Evolutionary conservation across 768 basidiomycete species (phyloP).

Genomic region (Russula sp.): DNA sequence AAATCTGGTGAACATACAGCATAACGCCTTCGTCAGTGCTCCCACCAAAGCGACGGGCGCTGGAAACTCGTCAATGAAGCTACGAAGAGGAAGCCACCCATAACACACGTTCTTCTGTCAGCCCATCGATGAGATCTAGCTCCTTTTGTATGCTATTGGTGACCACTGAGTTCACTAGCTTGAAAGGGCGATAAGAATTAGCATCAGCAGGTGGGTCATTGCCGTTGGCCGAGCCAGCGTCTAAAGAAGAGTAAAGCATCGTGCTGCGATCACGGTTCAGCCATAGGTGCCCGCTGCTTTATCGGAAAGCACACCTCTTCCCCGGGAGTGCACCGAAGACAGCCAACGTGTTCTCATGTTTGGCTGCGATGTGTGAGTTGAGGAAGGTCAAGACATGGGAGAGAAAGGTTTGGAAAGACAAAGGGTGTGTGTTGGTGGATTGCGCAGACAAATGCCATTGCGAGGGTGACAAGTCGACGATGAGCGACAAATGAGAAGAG

Average conservation of each 20-base stretch:
- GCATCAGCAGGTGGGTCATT: constrained; percentile 46
- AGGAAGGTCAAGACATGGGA: constrained; percentile 85
- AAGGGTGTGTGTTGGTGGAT: constrained; percentile 41
- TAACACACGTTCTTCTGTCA: constrained; percentile 46
- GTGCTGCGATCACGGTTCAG: constrained; percentile 40
- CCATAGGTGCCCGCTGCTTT: not conserved
- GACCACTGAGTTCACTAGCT: constrained; percentile 63
- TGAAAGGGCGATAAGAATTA: constrained; percentile 83
- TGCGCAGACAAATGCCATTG: constrained; percentile 77
- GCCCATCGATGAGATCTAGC: constrained; percentile 46
- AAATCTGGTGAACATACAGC: constrained; percentile 48
- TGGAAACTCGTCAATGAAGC: constrained; percentile 25
- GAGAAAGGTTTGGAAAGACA: constrained; percentile 68
- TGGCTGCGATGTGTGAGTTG: constrained; percentile 86
- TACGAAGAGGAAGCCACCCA: constrained; percentile 7
- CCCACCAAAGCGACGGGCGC: constrained; percentile 74
- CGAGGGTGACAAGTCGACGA: constrained; percentile 78
- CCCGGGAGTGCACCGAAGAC: constrained; percentile 87
- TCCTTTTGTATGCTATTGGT: constrained; percentile 55
- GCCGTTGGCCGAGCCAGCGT: constrained; percentile 38
- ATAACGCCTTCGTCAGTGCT: constrained; percentile 87
- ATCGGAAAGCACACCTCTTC: constrained; percentile 53
- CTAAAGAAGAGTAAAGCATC: constrained; percentile 69
- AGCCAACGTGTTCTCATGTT: constrained; percentile 88
- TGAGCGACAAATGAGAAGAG: constrained; percentile 67